Evolutionary conservation across 2,329 filamentous ascomycete genomes (phyloP).

Genomic region (Cladosporium sphaerospermum): DNA sequence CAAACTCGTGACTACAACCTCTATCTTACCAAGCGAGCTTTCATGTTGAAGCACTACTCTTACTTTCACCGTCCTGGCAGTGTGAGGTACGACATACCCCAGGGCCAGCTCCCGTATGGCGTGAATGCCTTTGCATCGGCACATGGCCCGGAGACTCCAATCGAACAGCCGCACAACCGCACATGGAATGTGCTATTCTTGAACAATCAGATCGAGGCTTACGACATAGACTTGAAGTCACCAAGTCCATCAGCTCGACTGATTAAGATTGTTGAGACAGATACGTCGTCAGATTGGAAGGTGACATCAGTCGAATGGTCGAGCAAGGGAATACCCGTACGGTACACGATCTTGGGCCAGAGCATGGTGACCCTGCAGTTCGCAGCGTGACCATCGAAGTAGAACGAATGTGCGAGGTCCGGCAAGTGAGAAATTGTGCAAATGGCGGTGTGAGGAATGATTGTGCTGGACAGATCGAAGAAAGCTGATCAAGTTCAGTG

Average conservation of each 20-base stretch:
- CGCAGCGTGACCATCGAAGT: background rate
- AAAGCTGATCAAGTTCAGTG: too few species aligned
- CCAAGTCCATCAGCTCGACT: conserved; percentile 1
- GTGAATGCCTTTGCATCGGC: conserved; percentile 15
- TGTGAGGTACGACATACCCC: conserved; percentile 12
- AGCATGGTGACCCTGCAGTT: conserved; percentile 11
- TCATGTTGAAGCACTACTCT: conserved; percentile 15
- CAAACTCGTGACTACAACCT: conserved; percentile 14
- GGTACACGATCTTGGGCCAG: conserved; percentile 4
- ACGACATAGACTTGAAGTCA: conserved; percentile 2
- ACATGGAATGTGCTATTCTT: conserved; percentile 14
- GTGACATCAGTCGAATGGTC: background rate
- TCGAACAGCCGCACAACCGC: background rate
- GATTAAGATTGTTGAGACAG: conserved; percentile 9
- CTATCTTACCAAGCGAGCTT: conserved; percentile 15
- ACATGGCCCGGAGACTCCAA: background rate
- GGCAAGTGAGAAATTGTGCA: too few species aligned
- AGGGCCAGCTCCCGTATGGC: conserved; percentile 11
- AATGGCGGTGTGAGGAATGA: too few species aligned
- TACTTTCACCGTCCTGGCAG: conserved; percentile 15
- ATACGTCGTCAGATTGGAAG: background rate
- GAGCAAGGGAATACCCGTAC: conserved; percentile 3
- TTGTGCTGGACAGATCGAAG: too few species aligned
- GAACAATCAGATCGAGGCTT: conserved; percentile 14
- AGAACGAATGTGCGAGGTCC: too few species aligned